phyloP scores from a whole-genome alignment of 1,284 basidiomycete genomes.

The Peniophora sp. region DNA sequence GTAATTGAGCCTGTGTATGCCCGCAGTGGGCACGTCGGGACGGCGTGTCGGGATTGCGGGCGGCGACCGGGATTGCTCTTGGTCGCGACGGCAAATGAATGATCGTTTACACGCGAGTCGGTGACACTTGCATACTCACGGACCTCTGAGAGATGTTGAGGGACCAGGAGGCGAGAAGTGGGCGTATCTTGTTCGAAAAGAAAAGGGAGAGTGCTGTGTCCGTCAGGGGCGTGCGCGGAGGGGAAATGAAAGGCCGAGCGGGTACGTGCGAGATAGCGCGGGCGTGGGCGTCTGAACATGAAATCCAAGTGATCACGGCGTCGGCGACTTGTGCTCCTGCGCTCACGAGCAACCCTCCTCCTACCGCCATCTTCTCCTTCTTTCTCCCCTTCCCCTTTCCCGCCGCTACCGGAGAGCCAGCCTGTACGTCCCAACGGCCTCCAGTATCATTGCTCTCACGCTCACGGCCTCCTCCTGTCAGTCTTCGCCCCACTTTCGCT shows the following conservation, averaged over 20 bases:
- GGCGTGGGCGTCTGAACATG: background rate
- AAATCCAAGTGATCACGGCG: background rate
- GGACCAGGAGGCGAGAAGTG: no score
- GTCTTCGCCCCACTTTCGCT: background rate
- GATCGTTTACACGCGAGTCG: no score
- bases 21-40: no score
- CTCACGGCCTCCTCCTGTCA: background rate
- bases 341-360: background rate
- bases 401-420: background rate
- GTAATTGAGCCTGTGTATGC: no score
- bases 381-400: constrained; percentile 5
- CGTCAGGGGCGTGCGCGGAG: background rate
- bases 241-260: background rate
- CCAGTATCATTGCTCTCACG: background rate
- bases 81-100: no score
- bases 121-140: no score
- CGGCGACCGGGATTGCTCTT: no score
- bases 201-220: no score
- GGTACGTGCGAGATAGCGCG: background rate
- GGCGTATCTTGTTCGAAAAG: no score
- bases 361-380: constrained; percentile 7
- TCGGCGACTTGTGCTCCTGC: constrained; percentile 1
- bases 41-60: no score
- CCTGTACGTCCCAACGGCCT: background rate
- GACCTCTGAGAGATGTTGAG: no score